Evolutionary conservation across 2,329 filamentous ascomycete species (phyloP).

Genomic region (Stenocarpella maydis): DNA sequence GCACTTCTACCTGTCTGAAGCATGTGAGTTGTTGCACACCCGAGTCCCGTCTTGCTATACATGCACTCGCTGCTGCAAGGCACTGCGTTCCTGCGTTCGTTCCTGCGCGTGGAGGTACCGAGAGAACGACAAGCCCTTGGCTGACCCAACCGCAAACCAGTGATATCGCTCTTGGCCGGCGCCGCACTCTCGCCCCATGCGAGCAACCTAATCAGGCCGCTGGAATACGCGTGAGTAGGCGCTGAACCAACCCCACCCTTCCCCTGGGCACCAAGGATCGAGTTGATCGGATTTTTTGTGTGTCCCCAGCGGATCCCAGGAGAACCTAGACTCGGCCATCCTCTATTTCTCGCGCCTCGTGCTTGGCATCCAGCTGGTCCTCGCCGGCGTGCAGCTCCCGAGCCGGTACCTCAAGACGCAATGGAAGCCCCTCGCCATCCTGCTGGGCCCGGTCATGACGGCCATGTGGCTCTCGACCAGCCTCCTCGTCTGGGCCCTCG

Average conservation of each 20-base stretch:
- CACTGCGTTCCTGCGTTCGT: background rate
- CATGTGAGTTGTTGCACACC: constrained; percentile 74
- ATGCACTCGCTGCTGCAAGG: background rate
- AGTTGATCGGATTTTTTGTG: background rate
- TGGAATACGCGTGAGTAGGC: constrained; percentile 72
- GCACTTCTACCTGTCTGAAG: constrained; percentile 89
- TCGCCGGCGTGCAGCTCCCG: constrained; percentile 88
- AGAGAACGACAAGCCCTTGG: background rate
- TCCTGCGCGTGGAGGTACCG: background rate
- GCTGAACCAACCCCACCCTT: too few relatives aligned
- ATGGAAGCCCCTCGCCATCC: constrained; percentile 77
- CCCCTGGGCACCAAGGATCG: background rate
- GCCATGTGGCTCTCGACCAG: constrained; percentile 88
- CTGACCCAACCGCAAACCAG: constrained; percentile 50
- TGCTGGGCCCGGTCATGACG: constrained; percentile 86
- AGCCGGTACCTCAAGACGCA: constrained; percentile 80
- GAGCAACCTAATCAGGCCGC: constrained; percentile 76
- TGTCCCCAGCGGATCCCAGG: constrained; percentile 49
- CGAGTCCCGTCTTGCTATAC: too few relatives aligned
- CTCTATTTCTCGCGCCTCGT: constrained; percentile 88
- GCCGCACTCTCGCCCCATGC: constrained; percentile 81
- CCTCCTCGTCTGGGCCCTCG: constrained; percentile 78
- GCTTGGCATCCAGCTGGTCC: constrained; percentile 86
- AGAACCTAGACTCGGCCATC: constrained; percentile 75
- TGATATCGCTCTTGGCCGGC: constrained; percentile 84